Conservation (phyloP, 345 rosid genomes). For the Ailanthus altissimus region DNA sequence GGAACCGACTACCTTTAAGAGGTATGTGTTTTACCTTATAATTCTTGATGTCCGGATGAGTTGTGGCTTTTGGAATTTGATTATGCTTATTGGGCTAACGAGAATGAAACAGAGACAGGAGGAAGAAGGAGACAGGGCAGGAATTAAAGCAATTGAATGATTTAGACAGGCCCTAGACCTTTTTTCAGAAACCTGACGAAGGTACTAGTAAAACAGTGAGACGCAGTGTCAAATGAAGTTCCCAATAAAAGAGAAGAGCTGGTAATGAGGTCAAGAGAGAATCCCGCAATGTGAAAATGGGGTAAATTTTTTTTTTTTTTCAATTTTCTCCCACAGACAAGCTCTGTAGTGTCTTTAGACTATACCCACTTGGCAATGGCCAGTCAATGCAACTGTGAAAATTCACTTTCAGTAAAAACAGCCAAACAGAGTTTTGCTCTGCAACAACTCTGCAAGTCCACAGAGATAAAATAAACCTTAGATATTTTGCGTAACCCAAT, state of each 20-base stretch:
- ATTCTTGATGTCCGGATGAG: no score
- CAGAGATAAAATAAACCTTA: no score
- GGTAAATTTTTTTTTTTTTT: background rate
- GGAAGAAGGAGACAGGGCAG: no score
- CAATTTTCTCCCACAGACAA: background rate
- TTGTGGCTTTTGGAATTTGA: background rate
- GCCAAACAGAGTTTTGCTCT: no score
- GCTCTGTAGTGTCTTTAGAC: no score
- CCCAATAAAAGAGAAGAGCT: background rate
- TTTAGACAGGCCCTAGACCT: background rate
- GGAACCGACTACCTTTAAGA: no score
- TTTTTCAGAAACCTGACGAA: background rate
- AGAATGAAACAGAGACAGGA: background rate
- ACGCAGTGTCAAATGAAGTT: background rate
- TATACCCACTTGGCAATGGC: background rate
- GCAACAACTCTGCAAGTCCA: no score
- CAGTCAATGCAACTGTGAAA: background rate
- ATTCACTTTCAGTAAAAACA: background rate
- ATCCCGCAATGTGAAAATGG: background rate
- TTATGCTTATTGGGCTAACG: background rate
- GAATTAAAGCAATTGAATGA: background rate
- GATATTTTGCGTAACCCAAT: no score
- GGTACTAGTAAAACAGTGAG: no score
- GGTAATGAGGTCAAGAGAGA: background rate
- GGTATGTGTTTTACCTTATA: no score